phyloP scores from a whole-genome alignment of 768 basidiomycete genomes.

The Tylopilus subfusipes region DNA sequence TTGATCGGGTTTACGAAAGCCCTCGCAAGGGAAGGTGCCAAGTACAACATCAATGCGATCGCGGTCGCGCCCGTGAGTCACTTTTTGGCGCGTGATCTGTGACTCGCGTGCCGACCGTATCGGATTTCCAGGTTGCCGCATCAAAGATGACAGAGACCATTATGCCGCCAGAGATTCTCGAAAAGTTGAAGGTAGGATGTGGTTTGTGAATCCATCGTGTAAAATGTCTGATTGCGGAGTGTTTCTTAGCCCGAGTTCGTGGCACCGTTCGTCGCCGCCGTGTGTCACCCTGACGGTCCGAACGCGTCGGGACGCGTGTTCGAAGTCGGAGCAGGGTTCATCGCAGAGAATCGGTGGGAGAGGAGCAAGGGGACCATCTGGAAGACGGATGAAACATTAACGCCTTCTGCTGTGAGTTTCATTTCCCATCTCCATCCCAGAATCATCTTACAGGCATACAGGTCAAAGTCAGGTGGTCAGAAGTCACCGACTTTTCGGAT shows the following conservation, averaged over 20 bases:
- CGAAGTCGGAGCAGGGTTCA: conserved; percentile 90
- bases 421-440: neutral
- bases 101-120: neutral
- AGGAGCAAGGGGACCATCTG: conserved; percentile 83
- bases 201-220: neutral
- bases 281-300: conserved; percentile 81
- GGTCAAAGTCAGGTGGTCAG: conserved; percentile 82
- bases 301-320: conserved; percentile 81
- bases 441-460: conserved; percentile 24
- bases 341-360: conserved; percentile 93
- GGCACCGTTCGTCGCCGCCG: conserved; percentile 85
- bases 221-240: neutral
- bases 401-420: conserved; percentile 79
- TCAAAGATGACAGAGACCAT: conserved; percentile 94
- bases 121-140: conserved; percentile 64
- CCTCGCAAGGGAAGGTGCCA: conserved; percentile 86
- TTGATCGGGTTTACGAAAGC: conserved; percentile 91
- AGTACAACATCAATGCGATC: conserved; percentile 83
- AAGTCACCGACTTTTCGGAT: conserved; percentile 76
- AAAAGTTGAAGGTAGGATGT: conserved; percentile 63
- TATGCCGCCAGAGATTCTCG: conserved; percentile 92
- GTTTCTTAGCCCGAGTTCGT: conserved; percentile 71
- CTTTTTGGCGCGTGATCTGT: neutral
- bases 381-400: conserved; percentile 86
- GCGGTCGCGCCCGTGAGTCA: conserved; percentile 83